phyloP scores from a whole-genome alignment of 169 alveolate species.

The Ichthyophthirius multifiliis region DNA sequence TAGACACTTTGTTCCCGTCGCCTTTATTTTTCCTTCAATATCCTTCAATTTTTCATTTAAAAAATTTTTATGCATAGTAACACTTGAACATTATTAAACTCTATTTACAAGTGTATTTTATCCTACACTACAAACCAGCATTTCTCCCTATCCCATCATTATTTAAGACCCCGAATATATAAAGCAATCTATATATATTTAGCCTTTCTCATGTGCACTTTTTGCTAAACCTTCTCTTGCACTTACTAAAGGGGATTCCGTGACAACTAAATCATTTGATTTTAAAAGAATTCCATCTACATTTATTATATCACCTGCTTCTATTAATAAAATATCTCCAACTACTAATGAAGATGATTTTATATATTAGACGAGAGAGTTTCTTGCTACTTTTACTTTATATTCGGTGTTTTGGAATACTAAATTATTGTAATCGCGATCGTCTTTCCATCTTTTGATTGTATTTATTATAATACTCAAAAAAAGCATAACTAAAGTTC shows the following conservation, averaged over 20 bases:
- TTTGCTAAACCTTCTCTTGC: conserved; percentile 81
- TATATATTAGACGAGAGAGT: neutral
- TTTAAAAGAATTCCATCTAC: conserved; percentile 83
- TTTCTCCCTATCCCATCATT: conserved; percentile 5
- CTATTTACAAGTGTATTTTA: neutral
- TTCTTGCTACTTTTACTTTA: neutral
- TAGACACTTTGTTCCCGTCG: neutral
- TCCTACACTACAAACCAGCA: neutral
- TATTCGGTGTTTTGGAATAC: neutral
- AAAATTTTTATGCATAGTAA: neutral
- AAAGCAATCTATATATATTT: neutral
- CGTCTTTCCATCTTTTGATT: neutral
- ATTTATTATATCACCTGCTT: conserved; percentile 83
- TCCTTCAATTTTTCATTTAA: neutral
- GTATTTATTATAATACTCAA: neutral
- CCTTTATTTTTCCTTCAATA: neutral
- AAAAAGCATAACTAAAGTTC: neutral
- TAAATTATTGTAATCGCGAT: neutral
- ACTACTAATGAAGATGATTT: neutral
- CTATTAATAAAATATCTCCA: conserved; percentile 87
- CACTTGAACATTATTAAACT: neutral
- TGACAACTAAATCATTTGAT: conserved; percentile 75
- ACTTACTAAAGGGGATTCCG: conserved; percentile 89
- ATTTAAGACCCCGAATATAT: neutral
- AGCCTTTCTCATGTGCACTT: conserved; percentile 19